Base-by-base conservation (phyloP, 495 filamentous ascomycete genomes). In the Acidomyces sp. region DNA sequence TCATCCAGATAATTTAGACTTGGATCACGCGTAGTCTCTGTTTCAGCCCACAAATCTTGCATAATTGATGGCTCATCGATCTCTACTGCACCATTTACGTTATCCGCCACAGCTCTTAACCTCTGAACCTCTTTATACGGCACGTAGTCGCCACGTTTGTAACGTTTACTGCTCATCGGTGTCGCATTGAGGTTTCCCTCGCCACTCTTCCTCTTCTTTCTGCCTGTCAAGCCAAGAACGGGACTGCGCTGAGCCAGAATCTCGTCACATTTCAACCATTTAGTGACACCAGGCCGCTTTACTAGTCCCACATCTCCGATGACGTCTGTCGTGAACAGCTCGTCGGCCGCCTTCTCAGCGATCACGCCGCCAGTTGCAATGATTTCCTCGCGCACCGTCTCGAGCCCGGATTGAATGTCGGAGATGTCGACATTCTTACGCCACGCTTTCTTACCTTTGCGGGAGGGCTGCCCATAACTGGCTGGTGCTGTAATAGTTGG, bases 391-490 rank as follows among this genome's bases (percentile, higher is more conserved):
- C 86, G 81, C 49, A 85, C 65, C 45, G 78, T 63, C 41, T 92
- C 81, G 31, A 97, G 73, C 31, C 92, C 90, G 46, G 78, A 66
- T 49, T 85, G 71, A 18, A 97, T 69, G 39, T 90, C 78, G 11
- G 82, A 75, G 34, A 96, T 70, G 60, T 97, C 85, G 54, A 96
- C 82, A 65, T 97, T 92, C 61, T 96, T 97, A 50, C 90, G 71
- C 90, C 90, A 97, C 15, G 90, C 90, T 62, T 87, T 94, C 65
- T 97, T 97, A 46, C 90, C 88, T 61, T 96, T 97, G 54, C 90
- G 71, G 9, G 87, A 94, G 29, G 87, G 77, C 60, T 96, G 90
- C 49, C 78, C 86, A 48, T 65, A 69, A 49, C 74, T 69, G 30
- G 68, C 63, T 11, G 74, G 75, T 18, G 75, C 56, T 11, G 43